phyloP scores from a whole-genome alignment of 768 basidiomycete species.

The Lactifluus echinatus region DNA sequence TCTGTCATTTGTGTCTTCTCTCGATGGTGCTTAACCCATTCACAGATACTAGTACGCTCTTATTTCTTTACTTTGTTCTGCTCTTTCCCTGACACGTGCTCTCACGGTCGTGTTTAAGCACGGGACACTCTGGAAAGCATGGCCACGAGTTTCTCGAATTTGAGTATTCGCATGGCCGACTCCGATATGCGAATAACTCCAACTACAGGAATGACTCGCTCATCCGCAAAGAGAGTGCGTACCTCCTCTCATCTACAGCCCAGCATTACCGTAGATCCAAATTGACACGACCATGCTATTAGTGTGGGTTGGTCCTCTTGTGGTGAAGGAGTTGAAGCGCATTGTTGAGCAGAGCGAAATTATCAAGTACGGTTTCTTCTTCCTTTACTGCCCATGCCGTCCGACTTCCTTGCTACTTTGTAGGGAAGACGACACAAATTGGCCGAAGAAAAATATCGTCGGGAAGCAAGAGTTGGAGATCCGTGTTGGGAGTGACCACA shows the following conservation, averaged over 20 bases:
- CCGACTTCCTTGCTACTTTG: background rate
- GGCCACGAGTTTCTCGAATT: constrained; percentile 98
- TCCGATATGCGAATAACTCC: constrained; percentile 98
- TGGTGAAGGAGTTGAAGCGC: constrained; percentile 90
- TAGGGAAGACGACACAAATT: constrained; percentile 97
- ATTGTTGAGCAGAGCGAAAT: constrained; percentile 93
- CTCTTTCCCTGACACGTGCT: background rate
- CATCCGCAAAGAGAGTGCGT: constrained; percentile 97
- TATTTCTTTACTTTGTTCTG: background rate
- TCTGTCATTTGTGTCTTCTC: background rate
- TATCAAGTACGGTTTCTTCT: constrained; percentile 56
- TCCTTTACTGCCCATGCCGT: background rate
- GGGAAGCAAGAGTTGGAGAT: constrained; percentile 98
- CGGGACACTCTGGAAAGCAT: constrained; percentile 97
- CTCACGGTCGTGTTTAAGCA: constrained; percentile 37
- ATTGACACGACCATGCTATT: too few species aligned
- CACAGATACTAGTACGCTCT: constrained; percentile 41
- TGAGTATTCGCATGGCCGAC: constrained; percentile 92
- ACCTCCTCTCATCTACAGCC: background rate
- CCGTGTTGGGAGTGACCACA: constrained; percentile 88
- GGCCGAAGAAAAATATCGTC: constrained; percentile 99
- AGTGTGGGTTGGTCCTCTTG: constrained; percentile 94
- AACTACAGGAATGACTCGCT: constrained; percentile 97
- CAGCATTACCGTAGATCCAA: too few species aligned
- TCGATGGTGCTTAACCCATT: background rate